phyloP scores from a whole-genome alignment of 1,284 basidiomycete genomes.

The Apiotrichum akiyoshidainum region DNA sequence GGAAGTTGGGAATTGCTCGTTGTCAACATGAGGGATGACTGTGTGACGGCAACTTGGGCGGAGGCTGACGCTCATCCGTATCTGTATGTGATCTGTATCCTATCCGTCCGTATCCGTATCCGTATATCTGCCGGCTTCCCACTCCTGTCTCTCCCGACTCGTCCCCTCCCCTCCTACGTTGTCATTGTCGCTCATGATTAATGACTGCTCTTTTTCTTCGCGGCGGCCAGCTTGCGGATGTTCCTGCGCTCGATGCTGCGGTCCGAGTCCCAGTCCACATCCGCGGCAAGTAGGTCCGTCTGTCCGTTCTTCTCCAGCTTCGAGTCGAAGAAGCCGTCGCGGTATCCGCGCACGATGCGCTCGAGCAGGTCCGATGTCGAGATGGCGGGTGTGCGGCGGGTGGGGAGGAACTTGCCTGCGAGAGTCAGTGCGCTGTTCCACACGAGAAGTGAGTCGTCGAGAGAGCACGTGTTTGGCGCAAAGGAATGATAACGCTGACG shows the following conservation, averaged over 20 bases:
- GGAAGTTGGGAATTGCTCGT: no score
- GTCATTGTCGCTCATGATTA: background rate
- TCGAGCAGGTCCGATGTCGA: constrained; percentile 91
- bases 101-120: no score
- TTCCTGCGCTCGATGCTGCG: constrained; percentile 20
- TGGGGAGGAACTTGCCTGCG: constrained; percentile 89
- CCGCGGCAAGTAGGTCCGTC: constrained; percentile 48
- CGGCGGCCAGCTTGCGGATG: constrained; percentile 12
- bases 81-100: no score
- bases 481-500: no score
- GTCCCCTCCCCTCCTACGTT: background rate
- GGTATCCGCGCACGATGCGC: constrained; percentile 78
- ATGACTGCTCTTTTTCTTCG: constrained; percentile 8
- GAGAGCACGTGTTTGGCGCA: no score
- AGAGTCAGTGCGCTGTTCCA: background rate
- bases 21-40: no score
- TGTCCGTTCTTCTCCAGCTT: constrained; percentile 70
- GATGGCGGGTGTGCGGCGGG: constrained; percentile 87
- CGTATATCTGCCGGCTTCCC: background rate
- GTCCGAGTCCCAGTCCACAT: constrained; percentile 51
- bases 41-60: no score
- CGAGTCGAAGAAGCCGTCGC: constrained; percentile 76
- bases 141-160: background rate
- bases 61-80: no score
- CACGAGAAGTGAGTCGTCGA: no score